Conservation (phyloP, 2,329 filamentous ascomycete species). For the Stachybotrys echinatus region DNA sequence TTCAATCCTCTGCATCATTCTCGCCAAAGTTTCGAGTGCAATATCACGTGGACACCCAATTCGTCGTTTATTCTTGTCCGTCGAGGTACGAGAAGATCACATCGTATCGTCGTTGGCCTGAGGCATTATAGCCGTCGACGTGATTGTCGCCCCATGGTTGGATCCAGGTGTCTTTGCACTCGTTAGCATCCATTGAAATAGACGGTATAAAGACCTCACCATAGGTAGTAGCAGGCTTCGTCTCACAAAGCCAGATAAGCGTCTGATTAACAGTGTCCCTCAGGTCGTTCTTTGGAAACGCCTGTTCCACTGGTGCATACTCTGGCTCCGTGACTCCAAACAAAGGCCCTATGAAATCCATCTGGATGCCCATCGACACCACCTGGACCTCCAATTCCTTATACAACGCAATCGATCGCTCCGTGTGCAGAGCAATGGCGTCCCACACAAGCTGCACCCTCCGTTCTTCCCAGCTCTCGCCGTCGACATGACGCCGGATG, state of each 20-base stretch:
- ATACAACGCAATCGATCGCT: constrained; percentile 27
- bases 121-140: constrained; percentile 1
- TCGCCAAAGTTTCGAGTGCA: no score
- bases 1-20: no score
- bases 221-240: constrained; percentile 32
- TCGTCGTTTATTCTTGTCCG: background rate
- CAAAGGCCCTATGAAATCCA: background rate
- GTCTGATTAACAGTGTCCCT: constrained; percentile 27
- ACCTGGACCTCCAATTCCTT: constrained; percentile 36
- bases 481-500: constrained; percentile 16
- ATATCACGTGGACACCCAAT: no score
- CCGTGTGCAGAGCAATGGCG: constrained; percentile 32
- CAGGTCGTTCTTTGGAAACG: constrained; percentile 28
- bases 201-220: constrained; percentile 11
- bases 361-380: background rate
- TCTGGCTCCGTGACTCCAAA: constrained; percentile 23
- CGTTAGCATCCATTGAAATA: background rate
- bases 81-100: background rate
- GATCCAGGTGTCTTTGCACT: constrained; percentile 9
- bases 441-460: constrained; percentile 29
- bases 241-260: constrained; percentile 31
- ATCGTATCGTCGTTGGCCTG: background rate
- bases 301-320: constrained; percentile 23
- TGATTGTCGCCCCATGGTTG: constrained; percentile 10
- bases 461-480: constrained; percentile 29